These are phyloP conservation scores for Candida wancherniae DNA, from an alignment of 805 yeast species.

Conservation along the genomic window DNA sequence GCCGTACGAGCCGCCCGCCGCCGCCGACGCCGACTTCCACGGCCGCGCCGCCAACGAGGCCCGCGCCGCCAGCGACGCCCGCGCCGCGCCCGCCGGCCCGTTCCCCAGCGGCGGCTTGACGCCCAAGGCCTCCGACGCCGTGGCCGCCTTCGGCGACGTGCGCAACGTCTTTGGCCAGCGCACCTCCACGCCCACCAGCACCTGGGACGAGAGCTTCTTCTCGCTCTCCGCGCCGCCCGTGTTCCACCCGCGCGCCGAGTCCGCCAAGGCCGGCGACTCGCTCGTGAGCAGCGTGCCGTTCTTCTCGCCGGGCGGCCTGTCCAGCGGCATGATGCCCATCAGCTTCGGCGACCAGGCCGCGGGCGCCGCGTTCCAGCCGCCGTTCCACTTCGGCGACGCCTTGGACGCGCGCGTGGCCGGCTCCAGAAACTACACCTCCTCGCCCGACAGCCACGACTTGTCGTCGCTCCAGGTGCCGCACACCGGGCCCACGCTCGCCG, in stretches of 20 bases:
- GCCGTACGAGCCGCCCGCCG: constrained; percentile 1
- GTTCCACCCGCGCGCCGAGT: constrained; percentile 16
- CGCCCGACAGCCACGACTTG: too few relatives aligned
- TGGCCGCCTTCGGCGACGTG: constrained; percentile 14
- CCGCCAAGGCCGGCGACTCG: constrained; percentile 13
- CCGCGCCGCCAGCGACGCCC: not conserved
- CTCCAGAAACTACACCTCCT: too few relatives aligned
- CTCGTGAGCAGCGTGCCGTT: constrained; percentile 22
- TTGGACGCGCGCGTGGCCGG: constrained; percentile 19
- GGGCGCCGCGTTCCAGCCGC: constrained; percentile 1
- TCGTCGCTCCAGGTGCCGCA: too few relatives aligned
- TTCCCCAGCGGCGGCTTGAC: constrained; percentile 19
- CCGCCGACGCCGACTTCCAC: constrained; percentile 1
- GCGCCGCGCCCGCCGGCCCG: constrained; percentile 1
- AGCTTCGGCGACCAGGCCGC: constrained; percentile 1
- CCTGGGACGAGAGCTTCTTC: constrained; percentile 31
- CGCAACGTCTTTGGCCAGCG: constrained; percentile 14
- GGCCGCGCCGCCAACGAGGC: not conserved
- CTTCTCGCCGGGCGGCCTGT: constrained; percentile 21
- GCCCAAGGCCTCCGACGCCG: constrained; percentile 22
- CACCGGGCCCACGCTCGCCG: too few relatives aligned
- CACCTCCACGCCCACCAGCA: constrained; percentile 31
- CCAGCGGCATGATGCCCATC: constrained; percentile 3
- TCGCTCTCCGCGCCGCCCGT: constrained; percentile 39
- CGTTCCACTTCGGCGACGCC: constrained; percentile 19